These are phyloP conservation scores for Graphium sp. DNA, from an alignment of 2,329 filamentous ascomycete genomes.

Conservation along the genomic window DNA sequence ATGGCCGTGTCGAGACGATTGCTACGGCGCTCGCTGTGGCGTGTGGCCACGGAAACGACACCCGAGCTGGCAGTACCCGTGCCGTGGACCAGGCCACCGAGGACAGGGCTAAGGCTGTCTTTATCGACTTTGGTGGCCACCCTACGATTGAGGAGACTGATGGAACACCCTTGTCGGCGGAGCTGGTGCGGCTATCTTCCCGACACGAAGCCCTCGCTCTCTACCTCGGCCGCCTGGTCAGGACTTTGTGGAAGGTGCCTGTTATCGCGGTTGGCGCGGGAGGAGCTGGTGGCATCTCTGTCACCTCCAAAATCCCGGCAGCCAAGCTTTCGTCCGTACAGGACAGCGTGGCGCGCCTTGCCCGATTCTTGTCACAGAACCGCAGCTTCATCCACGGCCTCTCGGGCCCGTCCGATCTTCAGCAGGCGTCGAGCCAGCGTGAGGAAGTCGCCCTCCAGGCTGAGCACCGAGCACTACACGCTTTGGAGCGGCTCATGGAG, in stretches of 20 bases:
- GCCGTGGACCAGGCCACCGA: constrained; percentile 74
- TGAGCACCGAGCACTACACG: constrained; percentile 83
- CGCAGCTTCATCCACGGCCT: constrained; percentile 84
- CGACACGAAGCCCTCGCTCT: constrained; percentile 77
- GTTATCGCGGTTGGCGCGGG: constrained; percentile 43
- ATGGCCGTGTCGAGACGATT: constrained; percentile 77
- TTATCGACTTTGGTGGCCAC: constrained; percentile 84
- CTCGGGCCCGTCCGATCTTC: constrained; percentile 76
- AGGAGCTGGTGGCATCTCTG: constrained; percentile 40
- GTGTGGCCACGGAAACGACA: constrained; percentile 78
- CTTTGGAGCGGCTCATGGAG: constrained; percentile 68
- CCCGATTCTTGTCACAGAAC: constrained; percentile 75
- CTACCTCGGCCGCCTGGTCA: constrained; percentile 76
- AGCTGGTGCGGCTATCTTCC: constrained; percentile 74
- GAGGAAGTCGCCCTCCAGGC: constrained; percentile 87
- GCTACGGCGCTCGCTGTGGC: constrained; percentile 86
- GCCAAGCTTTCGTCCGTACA: constrained; percentile 63
- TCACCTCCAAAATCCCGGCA: constrained; percentile 49
- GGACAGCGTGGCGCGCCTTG: constrained; percentile 60
- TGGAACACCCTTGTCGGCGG: constrained; percentile 56
- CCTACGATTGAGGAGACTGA: constrained; percentile 65
- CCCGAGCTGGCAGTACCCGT: constrained; percentile 52
- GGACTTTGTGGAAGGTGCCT: constrained; percentile 70
- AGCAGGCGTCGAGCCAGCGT: constrained; percentile 61
- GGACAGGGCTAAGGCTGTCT: constrained; percentile 69